Base-by-base conservation (phyloP, 306 rosid species). In the Cucumis sativus region DNA sequence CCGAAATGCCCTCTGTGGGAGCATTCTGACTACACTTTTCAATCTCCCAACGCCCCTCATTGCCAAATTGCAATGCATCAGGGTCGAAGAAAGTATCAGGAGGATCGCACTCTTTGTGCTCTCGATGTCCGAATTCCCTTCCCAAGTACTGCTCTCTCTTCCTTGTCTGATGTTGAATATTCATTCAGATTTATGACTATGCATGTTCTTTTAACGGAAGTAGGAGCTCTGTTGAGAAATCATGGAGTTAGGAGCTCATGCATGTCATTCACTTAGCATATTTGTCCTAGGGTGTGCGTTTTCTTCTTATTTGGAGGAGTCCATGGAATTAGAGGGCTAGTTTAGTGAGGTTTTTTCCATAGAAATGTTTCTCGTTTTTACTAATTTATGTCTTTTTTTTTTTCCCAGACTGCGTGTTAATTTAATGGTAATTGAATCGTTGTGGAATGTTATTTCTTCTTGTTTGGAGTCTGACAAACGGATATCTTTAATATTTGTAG, bases 1-100 rank as follows among this genome's bases (percentile, higher is more conserved):
- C 95, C 95, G 11, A 94, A 94, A 90, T 94, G 98, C 76, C 93
- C 95, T 41, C 95, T 84, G 77, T 94, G 98, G 98, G 88, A 87
- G 83, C 95, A 89, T 79, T 71, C 88, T 65, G 86, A 86, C 23
- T 76, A 83, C 80, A 82, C 72, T 40, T 78, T 90, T 59, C 80
- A 68, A 68, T 77, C 91, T 8, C 84, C 83, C 67, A 57, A 65
- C 76, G 79, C 88, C 13, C 74, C 86, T 28, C 92, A 84, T 35
- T 94, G 98, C 75, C 95, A 92, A 39, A 49, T 81, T 8, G 86
- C 95, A 7, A 77, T 80, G 89, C 97, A 84, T 77, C 93, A 87
- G 52, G 98, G 98, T 47, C 91, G 93, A 62, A 82, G 97, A 69
- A 83, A 73, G 28, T 84, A 87, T 1, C 91, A 82, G 85, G 98